Conservation (phyloP, 2,329 filamentous ascomycete genomes). For the Ascochyta pisi region DNA sequence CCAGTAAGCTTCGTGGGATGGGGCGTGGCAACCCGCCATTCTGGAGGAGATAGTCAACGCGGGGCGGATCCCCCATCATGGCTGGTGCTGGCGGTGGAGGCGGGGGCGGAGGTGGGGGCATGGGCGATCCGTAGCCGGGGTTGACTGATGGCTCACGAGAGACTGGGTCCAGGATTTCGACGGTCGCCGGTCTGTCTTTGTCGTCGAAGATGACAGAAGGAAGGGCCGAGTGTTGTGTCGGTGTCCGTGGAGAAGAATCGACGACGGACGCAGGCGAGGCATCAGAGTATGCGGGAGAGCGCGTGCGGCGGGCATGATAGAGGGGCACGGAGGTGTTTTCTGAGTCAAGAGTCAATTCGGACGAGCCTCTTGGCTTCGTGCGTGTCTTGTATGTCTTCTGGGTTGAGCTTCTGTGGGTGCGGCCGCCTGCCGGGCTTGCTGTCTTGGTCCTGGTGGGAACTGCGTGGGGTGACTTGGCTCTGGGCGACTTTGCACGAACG, state of each 20-base stretch:
- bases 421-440: conserved; percentile 30
- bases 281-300: conserved; percentile 47
- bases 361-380: conserved; percentile 45
- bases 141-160: conserved; percentile 45
- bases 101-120: conserved; percentile 57
- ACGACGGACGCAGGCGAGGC: conserved; percentile 50
- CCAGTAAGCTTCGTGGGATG: conserved; percentile 76
- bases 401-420: conserved; percentile 28
- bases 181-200: conserved; percentile 48
- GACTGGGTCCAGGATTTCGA: conserved; percentile 52
- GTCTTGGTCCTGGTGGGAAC: conserved; percentile 30
- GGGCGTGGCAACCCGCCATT: conserved; percentile 79
- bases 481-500: conserved; percentile 41
- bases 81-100: conserved; percentile 64
- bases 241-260: conserved; percentile 56
- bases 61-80: conserved; percentile 70
- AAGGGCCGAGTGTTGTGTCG: conserved; percentile 50
- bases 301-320: conserved; percentile 40
- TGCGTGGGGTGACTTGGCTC: conserved; percentile 33
- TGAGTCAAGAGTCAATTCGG: conserved; percentile 54
- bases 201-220: conserved; percentile 40
- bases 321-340: conserved; percentile 56
- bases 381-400: conserved; percentile 32
- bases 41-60: conserved; percentile 90
- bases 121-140: conserved; percentile 57